A percentile compares a stretch with the other conserved stretches of the same genome.
phyloP scores from a whole-genome alignment of 129 eudicot genomes.

The Helichrysum umbraculigerum region DNA sequence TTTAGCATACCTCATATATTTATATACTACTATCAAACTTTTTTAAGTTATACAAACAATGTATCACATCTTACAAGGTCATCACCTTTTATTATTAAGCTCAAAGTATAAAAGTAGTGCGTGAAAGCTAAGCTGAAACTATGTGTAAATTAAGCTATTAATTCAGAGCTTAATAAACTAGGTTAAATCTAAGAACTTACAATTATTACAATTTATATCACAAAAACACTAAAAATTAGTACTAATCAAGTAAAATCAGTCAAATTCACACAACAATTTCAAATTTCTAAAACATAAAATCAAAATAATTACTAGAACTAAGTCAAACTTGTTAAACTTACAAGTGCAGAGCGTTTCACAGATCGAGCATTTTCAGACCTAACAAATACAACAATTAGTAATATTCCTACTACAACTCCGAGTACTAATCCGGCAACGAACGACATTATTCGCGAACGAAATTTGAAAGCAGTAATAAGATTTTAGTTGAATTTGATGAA shows the following conservation, averaged over 20 bases:
- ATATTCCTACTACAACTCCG: constrained; percentile 66
- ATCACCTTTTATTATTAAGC: too few species aligned
- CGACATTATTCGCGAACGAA: constrained; percentile 41
- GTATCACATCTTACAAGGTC: too few species aligned
- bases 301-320: not conserved
- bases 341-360: constrained; percentile 68
- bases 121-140: constrained; percentile 24
- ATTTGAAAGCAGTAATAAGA: not conserved
- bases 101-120: not conserved
- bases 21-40: too few species aligned
- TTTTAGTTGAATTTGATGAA: not conserved
- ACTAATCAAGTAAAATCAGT: constrained; percentile 18
- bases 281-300: not conserved
- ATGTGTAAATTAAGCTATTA: not conserved
- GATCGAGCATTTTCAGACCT: constrained; percentile 89
- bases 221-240: not conserved
- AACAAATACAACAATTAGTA: constrained; percentile 60
- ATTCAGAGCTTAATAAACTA: not conserved
- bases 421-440: constrained; percentile 59
- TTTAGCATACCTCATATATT: too few species aligned
- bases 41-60: too few species aligned
- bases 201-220: not conserved
- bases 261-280: constrained; percentile 19
- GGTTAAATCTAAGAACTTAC: not conserved
- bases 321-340: constrained; percentile 20